Evolutionary conservation across 2,329 filamentous ascomycete genomes (phyloP), one percentile per base, ranked within the genome.

Genomic region (Paracorniculantispora psalliotae): DNA sequence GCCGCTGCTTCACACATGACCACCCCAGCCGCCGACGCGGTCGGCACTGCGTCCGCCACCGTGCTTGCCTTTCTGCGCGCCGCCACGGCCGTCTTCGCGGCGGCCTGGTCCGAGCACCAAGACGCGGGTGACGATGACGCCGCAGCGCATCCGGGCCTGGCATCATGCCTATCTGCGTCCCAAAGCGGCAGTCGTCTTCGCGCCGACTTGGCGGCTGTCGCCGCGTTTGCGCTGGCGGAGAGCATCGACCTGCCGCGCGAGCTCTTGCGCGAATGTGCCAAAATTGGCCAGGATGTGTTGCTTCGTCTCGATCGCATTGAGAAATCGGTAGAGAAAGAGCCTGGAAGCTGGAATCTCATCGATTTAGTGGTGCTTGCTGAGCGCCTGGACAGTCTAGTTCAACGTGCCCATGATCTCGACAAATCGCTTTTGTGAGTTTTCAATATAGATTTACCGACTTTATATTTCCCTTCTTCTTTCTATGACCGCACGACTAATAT

Each of bases 271-370:
- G 60, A 63, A 23, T 69, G 64, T 33, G 48, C 61, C 62, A 68
- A 67, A 52, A 63, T 71, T 21, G 66, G 62, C n/a, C 57, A 62
- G 28, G 69, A 67, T 17, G 48, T 71, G 8, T 23, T 62, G 1
- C 39, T 69, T 7, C 66, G 68, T 44, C 43, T 69, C 39, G 57
- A 59, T 44, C 48, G 49, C 13, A 5, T 26, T 17, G 39, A 25
- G 5, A 43, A 19, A 5, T n/a, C 44, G 17, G 10, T n/a, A n/a
- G n/a, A 30, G 3, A 30, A 21, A 4, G 15, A 17, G 4, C 2
- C 15, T 2, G 28, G 28, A 12, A 23, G 17, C 8, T 59, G 57
- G 57, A 30, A 15, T 19, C 17, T 30, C 9, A 26, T n/a, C 19
- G 57, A 59, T n/a, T 33, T 59, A 1, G 57, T 23, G 10, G 57